phyloP scores from a whole-genome alignment of 225 moss, liverwort and hornwort genomes.

The Straminergon stramineum region DNA sequence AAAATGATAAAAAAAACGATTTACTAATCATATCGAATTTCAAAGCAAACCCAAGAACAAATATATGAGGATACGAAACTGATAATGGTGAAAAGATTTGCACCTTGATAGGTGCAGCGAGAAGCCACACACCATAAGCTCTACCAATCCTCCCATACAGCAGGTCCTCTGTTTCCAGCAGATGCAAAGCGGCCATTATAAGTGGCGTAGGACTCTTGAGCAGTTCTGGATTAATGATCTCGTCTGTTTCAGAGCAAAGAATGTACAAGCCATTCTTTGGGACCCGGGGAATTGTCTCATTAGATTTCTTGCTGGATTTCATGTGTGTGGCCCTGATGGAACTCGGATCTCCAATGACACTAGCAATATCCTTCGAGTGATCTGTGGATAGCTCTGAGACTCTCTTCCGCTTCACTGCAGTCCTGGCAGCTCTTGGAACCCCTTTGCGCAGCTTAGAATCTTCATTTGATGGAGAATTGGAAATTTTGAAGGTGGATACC shows the following conservation, averaged over 20 bases:
- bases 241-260: neutral
- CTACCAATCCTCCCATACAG: neutral
- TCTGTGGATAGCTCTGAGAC: too few species aligned
- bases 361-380: neutral
- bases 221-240: neutral
- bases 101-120: neutral
- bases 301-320: neutral
- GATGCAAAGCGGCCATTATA: neutral
- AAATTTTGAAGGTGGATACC: neutral
- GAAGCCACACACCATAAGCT: slow-evolving; percentile 2
- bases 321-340: too few species aligned
- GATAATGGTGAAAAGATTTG: neutral
- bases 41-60: neutral
- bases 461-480: neutral
- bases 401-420: neutral
- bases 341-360: too few species aligned
- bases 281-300: too few species aligned
- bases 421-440: neutral
- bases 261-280: neutral
- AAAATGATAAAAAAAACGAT: neutral
- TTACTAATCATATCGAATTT: neutral
- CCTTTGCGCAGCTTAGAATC: neutral
- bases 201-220: neutral
- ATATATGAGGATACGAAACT: neutral
- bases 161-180: neutral